Percentiles rank a stretch among this genome's conserved stretches.
Conservation (phyloP, 352 stramenopile species). For the Globisporangium barbulae region DNA sequence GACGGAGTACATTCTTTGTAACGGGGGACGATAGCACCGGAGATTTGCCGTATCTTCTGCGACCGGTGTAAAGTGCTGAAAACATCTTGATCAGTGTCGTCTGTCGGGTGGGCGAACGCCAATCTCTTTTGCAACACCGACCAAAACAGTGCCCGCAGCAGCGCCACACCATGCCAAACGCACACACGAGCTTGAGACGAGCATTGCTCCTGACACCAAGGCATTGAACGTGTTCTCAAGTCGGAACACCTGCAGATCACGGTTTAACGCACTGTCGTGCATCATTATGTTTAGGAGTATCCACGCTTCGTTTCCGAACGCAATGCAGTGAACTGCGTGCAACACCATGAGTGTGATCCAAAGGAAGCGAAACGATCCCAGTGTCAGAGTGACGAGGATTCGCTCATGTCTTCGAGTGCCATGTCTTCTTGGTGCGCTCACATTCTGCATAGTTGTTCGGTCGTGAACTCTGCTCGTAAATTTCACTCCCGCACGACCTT, state of each 20-base stretch:
- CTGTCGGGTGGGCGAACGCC: neutral
- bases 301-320: neutral
- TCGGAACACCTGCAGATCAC: neutral
- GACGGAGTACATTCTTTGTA: neutral
- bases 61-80: neutral
- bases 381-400: neutral
- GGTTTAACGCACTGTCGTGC: neutral
- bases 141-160: neutral
- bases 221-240: conserved; percentile 1
- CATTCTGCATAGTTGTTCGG: neutral
- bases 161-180: neutral
- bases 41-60: neutral
- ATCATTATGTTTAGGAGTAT: neutral
- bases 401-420: neutral
- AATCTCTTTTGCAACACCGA: neutral
- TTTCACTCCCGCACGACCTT: neutral
- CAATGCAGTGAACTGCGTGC: neutral
- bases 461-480: neutral
- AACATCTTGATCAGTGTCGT: neutral
- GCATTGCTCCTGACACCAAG: neutral
- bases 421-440: neutral
- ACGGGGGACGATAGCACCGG: neutral
- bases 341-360: conserved; percentile 2
- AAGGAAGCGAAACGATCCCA: neutral
- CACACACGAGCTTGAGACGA: neutral